Evolutionary conservation across 441 rosid genomes (phyloP), one percentile per base, ranked within the genome.

Genomic region (Erodium chrysanthum): DNA sequence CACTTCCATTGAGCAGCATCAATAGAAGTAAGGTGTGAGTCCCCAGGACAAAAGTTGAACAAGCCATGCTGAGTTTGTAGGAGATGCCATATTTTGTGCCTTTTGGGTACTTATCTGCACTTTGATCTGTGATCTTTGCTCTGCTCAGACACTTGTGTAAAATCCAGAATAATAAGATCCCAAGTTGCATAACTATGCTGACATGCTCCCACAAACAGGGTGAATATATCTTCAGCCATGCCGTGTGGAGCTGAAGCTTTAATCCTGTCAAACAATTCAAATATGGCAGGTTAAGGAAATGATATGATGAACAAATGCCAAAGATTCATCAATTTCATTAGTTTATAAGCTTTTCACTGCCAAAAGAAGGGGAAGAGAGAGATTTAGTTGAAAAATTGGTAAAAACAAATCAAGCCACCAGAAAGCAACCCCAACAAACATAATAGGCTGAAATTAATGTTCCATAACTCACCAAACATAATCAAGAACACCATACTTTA

Each of bases 141-240:
- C 75, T 74, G 70, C 71, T 59, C 69, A 72, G 29, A 67, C 71
- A 61, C 75, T 70, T 79, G 25, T 31, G 64, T 64, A 74, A 65
- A 21, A 79, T 67, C 60, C 69, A 78, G 56, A 81, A 52, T 3
- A 86, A 20, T 9, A 84, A 64, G 76, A 85, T 78, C 29, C 76
- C 81, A 25, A 85, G 79, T 62, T 82, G 90, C 61, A 85, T 11
- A 46, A 56, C 66, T 65, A 84, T 68, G 86, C 74, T 82, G 70
- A 81, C 64, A 18, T 82, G 76, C 84, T 86, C 94, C 81, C 83
- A 71, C 77, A 86, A 70, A 73, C 96, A 89, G n/a, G 74, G 77
- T 0, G 83, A 85, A 52, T 74, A 70, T 46, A 64, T 74, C 62
- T 76, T 77, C 9, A 68, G 75, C 90, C 88, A 79, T 46, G 74